Evolutionary conservation across 2,329 filamentous ascomycete species (phyloP), one percentile per base, ranked within the genome.

Genomic region (Pezicula radicicola): DNA sequence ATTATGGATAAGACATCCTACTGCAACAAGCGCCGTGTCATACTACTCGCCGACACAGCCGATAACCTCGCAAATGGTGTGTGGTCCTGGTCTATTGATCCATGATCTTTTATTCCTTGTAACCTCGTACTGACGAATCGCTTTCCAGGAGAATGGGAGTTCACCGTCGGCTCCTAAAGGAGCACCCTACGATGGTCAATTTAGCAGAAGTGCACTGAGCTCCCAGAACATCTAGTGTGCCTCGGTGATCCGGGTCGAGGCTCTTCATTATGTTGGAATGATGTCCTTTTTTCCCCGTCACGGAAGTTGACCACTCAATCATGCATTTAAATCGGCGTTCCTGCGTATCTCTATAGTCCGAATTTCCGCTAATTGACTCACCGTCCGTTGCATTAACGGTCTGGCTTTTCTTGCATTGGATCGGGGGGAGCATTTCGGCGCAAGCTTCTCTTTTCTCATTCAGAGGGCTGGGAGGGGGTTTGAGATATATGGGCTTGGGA

Each of bases 1-100:
- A 99, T 99, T 66, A 89, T 99, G 84, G 93, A 99, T 71, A 97
- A 97, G 79, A 99, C 93, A 4, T 84, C 91, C 0, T 99, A 99
- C 70, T 99, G 95, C 75, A 96, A 89, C 70, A 93, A 94, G 71
- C 82, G 94, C 49, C 82, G 94, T 42, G 80, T 97, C 21, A 97
- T 97, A 58, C 70, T 99, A 9, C 77, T 99, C 18, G 90, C 91
- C 50, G 91, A 97, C 63, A 97, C 94, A 2, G 94, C 94, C 1
- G 88, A 96, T 60, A 96, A 96, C 63, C 75, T 99, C 48, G 91
- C 89, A 62, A 85, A 89, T 67, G 88, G 93, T 94, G 78, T 70
- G 81, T 77, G 58, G 57, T 55, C 56, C 41, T 65, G 63, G 62
- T 21, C 40, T 19, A 21, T 16, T 19, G 18, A 25, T 25, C 12